Evolutionary conservation across 2,329 filamentous ascomycete genomes (phyloP).

Genomic region (Hysterium pulicare): DNA sequence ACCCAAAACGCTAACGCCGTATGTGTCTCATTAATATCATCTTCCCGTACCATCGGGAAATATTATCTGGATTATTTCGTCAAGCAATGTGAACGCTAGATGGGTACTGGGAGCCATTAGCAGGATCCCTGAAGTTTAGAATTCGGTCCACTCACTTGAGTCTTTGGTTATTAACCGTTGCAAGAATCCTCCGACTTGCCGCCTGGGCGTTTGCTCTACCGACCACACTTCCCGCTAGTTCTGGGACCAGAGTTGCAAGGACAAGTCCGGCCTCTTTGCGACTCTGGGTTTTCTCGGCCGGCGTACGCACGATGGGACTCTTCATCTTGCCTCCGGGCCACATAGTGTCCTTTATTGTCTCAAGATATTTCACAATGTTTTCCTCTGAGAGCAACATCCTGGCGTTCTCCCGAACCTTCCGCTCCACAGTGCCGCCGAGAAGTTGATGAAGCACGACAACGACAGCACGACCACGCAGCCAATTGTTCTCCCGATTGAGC

Average conservation of each 20-base stretch:
- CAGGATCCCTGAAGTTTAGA: constrained; percentile 9
- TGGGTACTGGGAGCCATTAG: constrained; percentile 42
- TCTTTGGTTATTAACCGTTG: constrained; percentile 83
- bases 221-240: constrained; percentile 89
- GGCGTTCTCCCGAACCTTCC: constrained; percentile 85
- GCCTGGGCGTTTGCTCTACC: constrained; percentile 87
- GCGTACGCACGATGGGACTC: constrained; percentile 56
- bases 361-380: constrained; percentile 71
- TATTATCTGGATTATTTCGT: constrained; percentile 46
- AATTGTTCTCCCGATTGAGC: constrained; percentile 91
- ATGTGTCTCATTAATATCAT: no score
- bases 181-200: constrained; percentile 83
- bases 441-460: constrained; percentile 96
- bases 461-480: constrained; percentile 91
- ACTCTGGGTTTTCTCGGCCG: constrained; percentile 72
- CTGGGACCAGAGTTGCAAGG: constrained; percentile 83
- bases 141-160: constrained; percentile 69
- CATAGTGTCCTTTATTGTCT: constrained; percentile 68
- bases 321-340: constrained; percentile 70
- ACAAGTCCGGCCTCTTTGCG: constrained; percentile 84
- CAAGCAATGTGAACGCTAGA: constrained; percentile 48
- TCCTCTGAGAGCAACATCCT: constrained; percentile 73
- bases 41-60: constrained; percentile 32
- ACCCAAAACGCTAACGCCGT: no score
- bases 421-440: constrained; percentile 91